phyloP scores from a whole-genome alignment of 2,329 filamentous ascomycete genomes.

The Nigrospora oryzae region DNA sequence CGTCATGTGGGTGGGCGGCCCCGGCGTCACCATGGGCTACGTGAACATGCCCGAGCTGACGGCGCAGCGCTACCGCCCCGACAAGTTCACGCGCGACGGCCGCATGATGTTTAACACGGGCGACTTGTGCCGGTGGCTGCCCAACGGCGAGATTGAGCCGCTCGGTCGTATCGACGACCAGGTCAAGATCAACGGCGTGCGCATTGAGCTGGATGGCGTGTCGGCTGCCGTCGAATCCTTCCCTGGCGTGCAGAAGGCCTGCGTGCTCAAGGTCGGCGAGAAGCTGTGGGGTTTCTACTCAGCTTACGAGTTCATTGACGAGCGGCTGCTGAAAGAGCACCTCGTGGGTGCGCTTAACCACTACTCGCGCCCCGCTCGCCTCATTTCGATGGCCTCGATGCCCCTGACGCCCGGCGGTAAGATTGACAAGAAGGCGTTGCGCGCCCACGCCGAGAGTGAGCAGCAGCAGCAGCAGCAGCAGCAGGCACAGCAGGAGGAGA shows the following conservation, averaged over 20 bases:
- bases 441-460: not conserved
- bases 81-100: constrained; percentile 9
- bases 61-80: not conserved
- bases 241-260: not conserved
- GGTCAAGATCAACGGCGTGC: constrained; percentile 38
- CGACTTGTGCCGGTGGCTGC: constrained; percentile 19
- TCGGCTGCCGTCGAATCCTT: constrained; percentile 1
- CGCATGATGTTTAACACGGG: constrained; percentile 22
- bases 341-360: not conserved
- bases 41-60: not conserved
- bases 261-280: not conserved
- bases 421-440: constrained; percentile 1
- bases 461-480: not conserved
- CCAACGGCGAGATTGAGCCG: constrained; percentile 17
- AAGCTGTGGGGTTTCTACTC: constrained; percentile 1
- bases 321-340: not conserved
- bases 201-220: constrained; percentile 30
- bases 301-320: not conserved
- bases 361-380: not conserved
- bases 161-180: constrained; percentile 37
- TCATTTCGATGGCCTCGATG: not conserved
- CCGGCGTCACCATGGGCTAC: not conserved
- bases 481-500: not conserved
- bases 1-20: not conserved
- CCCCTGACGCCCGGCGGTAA: not conserved